Evolutionary conservation across 2,329 filamentous ascomycete genomes (phyloP).

Genomic region (Massarina eburnea): DNA sequence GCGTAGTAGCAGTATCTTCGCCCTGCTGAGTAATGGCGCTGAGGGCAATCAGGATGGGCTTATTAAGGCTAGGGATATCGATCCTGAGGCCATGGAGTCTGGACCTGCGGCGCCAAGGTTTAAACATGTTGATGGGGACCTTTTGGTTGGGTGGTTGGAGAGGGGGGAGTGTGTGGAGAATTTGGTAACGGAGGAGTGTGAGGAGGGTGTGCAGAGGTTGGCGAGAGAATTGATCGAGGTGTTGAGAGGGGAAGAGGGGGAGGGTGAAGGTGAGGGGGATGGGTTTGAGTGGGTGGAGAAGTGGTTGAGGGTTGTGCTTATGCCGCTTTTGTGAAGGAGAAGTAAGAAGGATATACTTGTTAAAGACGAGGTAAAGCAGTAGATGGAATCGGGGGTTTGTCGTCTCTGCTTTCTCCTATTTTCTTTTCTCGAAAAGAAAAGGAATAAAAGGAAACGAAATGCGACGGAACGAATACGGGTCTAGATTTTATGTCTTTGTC

Average conservation of each 20-base stretch:
- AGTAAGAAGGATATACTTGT: too few relatives aligned
- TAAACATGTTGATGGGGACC: slow-evolving; percentile 48
- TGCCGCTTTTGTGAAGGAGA: slow-evolving; percentile 22
- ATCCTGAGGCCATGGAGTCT: slow-evolving; percentile 24
- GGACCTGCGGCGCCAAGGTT: slow-evolving; percentile 20
- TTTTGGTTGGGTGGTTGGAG: slow-evolving; percentile 37
- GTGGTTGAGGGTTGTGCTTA: slow-evolving; percentile 27
- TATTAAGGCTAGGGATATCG: slow-evolving; percentile 25
- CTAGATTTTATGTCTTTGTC: too few relatives aligned
- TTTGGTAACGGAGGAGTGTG: slow-evolving; percentile 16
- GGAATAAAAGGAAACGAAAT: too few relatives aligned
- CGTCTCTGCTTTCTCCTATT: too few relatives aligned
- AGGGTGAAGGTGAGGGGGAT: slow-evolving; percentile 18
- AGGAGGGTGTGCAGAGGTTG: slow-evolving; percentile 21
- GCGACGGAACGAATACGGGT: too few relatives aligned
- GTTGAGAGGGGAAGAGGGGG: slow-evolving; percentile 15
- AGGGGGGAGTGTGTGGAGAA: slow-evolving; percentile 19
- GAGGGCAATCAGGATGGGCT: slow-evolving; percentile 20
- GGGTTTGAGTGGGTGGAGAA: slow-evolving; percentile 13
- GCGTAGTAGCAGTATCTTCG: slow-evolving; percentile 20
- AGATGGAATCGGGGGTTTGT: too few relatives aligned
- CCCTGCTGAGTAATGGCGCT: slow-evolving; percentile 23
- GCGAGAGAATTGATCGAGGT: slow-evolving; percentile 8
- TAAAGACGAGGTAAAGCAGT: too few relatives aligned
- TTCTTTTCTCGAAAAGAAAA: too few relatives aligned